Evolutionary conservation across 2,329 filamentous ascomycete genomes (phyloP), one percentile per base, ranked within the genome.

Genomic region (Alternaria dauci): DNA sequence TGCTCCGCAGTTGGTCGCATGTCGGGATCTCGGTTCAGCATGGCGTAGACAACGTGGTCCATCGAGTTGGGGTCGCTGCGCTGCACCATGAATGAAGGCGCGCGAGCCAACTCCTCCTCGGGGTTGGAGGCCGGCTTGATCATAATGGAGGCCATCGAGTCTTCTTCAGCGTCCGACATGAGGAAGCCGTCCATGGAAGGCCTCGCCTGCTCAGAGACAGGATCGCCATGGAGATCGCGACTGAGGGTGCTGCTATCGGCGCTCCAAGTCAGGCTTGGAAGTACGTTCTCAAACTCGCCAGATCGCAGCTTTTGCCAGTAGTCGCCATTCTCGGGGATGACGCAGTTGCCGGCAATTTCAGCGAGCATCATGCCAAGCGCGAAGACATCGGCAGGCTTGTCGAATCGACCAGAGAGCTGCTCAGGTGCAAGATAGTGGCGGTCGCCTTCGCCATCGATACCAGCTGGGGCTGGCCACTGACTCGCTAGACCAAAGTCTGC

Each of bases 371-470:
- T 87, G 52, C 95, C 95, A 30, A 99, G 87, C 11, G 95, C 92
- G 78, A 97, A 99, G 52, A 99, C 87, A 78, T 99, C 95, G 36
- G 93, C 91, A 38, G 94, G 91, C 78, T 94, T 95, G 80, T 96
- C 93, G 69, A 91, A 95, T 65, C 89, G 87, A 42, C 94, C 94
- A 73, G 88, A 88, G 20, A 99, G 87, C 63, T 97, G 93, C 79
- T 99, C 95, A 0, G 94, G 94, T 1, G 92, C 94, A 75, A 99
- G 94, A 76, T 99, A 99, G 76, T 97, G 92, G 51, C 95, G 91
- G 76, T 99, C 95, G 32, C 95, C 95, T 81, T 99, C 95, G 42
- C 92, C 91, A 68, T 97, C 93, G 62, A 95, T 90, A 56, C 89
- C 88, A 55, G 87, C 84, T 47, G 89, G 86, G 16, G 90, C 91